Percentiles rank a stretch among this genome's conserved stretches.
Evolutionary conservation across 208 protist genomes (phyloP).

Genomic region (Leishmania braziliensis): DNA sequence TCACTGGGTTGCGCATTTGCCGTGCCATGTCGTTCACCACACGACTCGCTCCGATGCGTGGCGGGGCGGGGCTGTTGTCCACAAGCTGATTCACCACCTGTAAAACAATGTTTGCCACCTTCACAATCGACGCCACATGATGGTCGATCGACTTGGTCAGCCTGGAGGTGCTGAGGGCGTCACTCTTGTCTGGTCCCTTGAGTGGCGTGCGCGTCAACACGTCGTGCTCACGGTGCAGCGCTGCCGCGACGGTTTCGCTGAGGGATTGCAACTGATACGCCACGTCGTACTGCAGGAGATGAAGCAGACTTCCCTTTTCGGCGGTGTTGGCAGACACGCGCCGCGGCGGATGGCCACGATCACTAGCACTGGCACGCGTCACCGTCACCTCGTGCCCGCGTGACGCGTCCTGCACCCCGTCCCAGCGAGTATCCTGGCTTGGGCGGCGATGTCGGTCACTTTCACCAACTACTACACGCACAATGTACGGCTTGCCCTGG

Average conservation of each 20-base stretch:
- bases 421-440: neutral
- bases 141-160: conserved; percentile 28
- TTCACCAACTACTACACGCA: conserved; percentile 78
- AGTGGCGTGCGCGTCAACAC: conserved; percentile 45
- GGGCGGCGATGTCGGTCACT: conserved; percentile 19
- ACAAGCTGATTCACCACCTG: conserved; percentile 75
- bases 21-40: conserved; percentile 31
- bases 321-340: conserved; percentile 24
- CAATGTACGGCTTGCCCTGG: conserved; percentile 76
- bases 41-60: conserved; percentile 35
- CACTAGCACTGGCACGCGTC: neutral
- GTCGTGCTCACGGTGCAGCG: conserved; percentile 65
- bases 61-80: conserved; percentile 34
- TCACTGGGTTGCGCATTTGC: conserved; percentile 64
- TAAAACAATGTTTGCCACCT: conserved; percentile 77
- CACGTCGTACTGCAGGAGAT: conserved; percentile 80
- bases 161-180: conserved; percentile 32
- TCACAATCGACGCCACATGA: conserved; percentile 48
- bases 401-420: neutral
- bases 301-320: conserved; percentile 58
- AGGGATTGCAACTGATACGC: conserved; percentile 86
- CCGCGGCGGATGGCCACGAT: neutral
- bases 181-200: conserved; percentile 21
- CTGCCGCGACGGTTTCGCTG: conserved; percentile 60
- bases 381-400: neutral